Conservation (phyloP, 2,329 filamentous ascomycete species). For the Ophiostoma fasciatum region DNA sequence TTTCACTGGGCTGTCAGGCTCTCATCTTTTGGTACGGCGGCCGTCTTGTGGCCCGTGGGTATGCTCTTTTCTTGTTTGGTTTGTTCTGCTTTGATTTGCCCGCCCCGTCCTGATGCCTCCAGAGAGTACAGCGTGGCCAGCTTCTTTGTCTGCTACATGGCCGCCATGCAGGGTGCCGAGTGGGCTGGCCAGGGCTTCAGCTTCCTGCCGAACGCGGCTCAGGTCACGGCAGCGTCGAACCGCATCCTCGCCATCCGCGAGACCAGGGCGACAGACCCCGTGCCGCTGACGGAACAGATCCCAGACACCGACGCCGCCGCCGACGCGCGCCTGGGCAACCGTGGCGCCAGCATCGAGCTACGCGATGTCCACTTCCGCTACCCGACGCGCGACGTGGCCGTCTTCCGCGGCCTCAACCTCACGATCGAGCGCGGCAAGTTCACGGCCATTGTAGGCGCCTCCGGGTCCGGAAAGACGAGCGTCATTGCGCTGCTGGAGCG, state of each 20-base stretch:
- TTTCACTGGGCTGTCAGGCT: too few species aligned
- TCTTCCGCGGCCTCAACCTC: constrained; percentile 71
- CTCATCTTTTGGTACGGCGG: constrained; percentile 91
- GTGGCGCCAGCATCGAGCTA: constrained; percentile 62
- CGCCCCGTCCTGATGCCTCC: constrained; percentile 45
- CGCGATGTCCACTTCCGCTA: constrained; percentile 89
- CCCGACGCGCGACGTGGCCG: constrained; percentile 81
- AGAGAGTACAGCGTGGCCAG: constrained; percentile 65
- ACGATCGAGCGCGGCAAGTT: constrained; percentile 65
- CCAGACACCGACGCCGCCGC: constrained; percentile 63
- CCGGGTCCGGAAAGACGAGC: constrained; percentile 86
- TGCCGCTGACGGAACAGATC: constrained; percentile 59
- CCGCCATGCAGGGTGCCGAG: constrained; percentile 82
- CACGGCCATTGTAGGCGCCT: constrained; percentile 82
- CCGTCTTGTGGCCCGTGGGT: constrained; percentile 50
- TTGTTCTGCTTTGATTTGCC: constrained; percentile 50
- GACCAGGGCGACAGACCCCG: constrained; percentile 22
- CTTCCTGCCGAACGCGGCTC: constrained; percentile 80
- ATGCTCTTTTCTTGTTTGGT: not conserved
- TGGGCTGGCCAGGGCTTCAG: constrained; percentile 81
- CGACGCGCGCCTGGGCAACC: constrained; percentile 53
- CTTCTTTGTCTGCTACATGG: constrained; percentile 83
- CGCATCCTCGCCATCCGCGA: constrained; percentile 42
- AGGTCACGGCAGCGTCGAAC: constrained; percentile 69
- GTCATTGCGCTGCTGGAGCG: constrained; percentile 85